These are phyloP conservation scores for Lachnellula arida DNA, from an alignment of 2,329 filamentous ascomycete species.

Conservation along the genomic window DNA sequence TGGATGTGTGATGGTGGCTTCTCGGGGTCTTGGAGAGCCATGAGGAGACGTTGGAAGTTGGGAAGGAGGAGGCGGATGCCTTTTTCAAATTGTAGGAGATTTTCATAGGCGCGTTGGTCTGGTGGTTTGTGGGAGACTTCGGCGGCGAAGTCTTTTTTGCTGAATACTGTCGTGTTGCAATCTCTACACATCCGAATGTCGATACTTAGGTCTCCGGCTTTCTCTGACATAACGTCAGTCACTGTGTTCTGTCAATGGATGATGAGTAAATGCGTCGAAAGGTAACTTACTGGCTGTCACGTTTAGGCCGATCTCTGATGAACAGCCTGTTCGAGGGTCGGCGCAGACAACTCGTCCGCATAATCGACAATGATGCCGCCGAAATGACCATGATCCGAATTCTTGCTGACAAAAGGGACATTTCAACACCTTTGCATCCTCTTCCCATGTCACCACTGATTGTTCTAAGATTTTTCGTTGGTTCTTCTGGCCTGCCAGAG, in stretches of 20 bases:
- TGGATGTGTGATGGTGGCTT: constrained; percentile 45
- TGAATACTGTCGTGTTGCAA: constrained; percentile 69
- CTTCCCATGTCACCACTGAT: constrained; percentile 90
- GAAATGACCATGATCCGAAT: constrained; percentile 88
- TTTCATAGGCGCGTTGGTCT: constrained; percentile 61
- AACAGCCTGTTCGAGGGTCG: constrained; percentile 79
- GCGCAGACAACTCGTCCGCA: constrained; percentile 92
- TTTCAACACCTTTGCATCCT: constrained; percentile 71
- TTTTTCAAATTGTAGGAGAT: constrained; percentile 64
- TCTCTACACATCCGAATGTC: constrained; percentile 91
- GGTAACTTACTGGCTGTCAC: constrained; percentile 58
- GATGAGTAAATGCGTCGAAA: constrained; percentile 1
- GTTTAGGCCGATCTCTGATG: constrained; percentile 75
- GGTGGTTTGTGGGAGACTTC: constrained; percentile 54
- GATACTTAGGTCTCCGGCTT: constrained; percentile 57
- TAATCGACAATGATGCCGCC: constrained; percentile 89
- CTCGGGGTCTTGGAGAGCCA: constrained; percentile 61
- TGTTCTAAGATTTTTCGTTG: constrained; percentile 81
- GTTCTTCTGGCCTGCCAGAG: constrained; percentile 64
- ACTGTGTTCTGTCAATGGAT: constrained; percentile 26
- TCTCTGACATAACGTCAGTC: constrained; percentile 41
- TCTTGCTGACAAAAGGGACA: constrained; percentile 97
- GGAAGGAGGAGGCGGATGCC: constrained; percentile 65
- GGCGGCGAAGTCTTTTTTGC: constrained; percentile 60
- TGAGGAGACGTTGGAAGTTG: constrained; percentile 62